Evolutionary conservation across 495 filamentous ascomycete genomes (phyloP).

Genomic region (Penicillium arizonense): DNA sequence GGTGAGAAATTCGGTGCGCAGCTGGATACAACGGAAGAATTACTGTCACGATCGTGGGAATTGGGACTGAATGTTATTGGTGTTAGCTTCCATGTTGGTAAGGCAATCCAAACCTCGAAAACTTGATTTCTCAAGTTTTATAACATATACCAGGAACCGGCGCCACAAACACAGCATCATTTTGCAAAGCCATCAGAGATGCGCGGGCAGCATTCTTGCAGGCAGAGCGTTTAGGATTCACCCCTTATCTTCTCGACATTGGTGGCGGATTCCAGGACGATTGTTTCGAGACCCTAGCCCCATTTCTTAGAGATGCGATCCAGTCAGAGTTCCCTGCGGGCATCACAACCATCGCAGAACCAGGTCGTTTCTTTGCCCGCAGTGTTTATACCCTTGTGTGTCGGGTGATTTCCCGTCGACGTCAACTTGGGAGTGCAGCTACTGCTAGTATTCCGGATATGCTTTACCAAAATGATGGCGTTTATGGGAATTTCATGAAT

Average conservation of each 20-base stretch:
- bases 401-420: conserved; percentile 27
- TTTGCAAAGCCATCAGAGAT: conserved; percentile 24
- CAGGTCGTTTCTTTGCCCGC: conserved; percentile 30
- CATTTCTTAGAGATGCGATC: conserved; percentile 7
- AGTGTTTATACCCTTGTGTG: conserved; percentile 27
- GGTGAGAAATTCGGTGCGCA: conserved; percentile 33
- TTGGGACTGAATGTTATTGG: conserved; percentile 29
- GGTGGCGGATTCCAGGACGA: conserved; percentile 31
- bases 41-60: conserved; percentile 23
- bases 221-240: conserved; percentile 11
- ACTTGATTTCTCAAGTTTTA: not conserved
- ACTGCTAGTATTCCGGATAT: conserved; percentile 19
- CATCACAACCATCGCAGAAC: conserved; percentile 29
- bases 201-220: conserved; percentile 22
- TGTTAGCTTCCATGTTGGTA: conserved; percentile 38
- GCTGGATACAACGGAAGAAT: conserved; percentile 9
- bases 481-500: conserved; percentile 36
- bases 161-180: conserved; percentile 18
- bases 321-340: conserved; percentile 11
- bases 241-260: conserved; percentile 25
- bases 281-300: conserved; percentile 22
- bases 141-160: conserved; percentile 18
- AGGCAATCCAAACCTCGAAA: not conserved
- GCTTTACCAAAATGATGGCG: conserved; percentile 37
- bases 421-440: conserved; percentile 14